These are phyloP conservation scores for Oryza punctata DNA, from an alignment of 176 grass and related monocot species.

Conservation along the genomic window DNA sequence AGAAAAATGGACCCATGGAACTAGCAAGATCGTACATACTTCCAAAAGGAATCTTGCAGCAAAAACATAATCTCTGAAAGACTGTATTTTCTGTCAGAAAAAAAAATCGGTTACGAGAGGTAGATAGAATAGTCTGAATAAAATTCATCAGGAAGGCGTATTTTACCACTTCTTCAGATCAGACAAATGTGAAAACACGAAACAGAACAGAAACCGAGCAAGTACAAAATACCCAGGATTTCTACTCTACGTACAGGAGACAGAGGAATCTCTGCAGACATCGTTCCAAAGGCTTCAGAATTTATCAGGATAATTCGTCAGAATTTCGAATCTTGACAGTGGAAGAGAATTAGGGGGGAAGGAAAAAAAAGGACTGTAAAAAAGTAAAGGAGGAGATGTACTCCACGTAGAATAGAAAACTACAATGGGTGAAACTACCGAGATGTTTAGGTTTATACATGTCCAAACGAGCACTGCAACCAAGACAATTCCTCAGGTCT, in stretches of 20 bases:
- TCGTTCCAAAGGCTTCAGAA: conserved; percentile 32
- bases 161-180: conserved; percentile 17
- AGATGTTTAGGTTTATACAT: conserved; percentile 40
- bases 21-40: conserved; percentile 16
- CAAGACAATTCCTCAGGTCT: conserved; percentile 42
- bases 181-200: conserved; percentile 35
- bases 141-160: neutral
- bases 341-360: neutral
- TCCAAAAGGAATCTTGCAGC: conserved; percentile 40
- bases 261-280: conserved; percentile 42
- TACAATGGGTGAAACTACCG: conserved; percentile 31
- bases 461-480: conserved; percentile 38
- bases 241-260: neutral
- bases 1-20: conserved; percentile 24
- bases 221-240: conserved; percentile 35
- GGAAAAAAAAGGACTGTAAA: neutral
- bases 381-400: conserved; percentile 37
- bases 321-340: conserved; percentile 31
- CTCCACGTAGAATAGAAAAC: conserved; percentile 26
- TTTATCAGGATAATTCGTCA: conserved; percentile 30
- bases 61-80: conserved; percentile 17
- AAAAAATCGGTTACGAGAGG: neutral
- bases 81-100: conserved; percentile 33
- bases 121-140: conserved; percentile 10
- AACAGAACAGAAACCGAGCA: conserved; percentile 9